Percentiles rank a stretch among this genome's conserved stretches.
These are phyloP conservation scores for Colletotrichum sp. DNA, from an alignment of 2,329 filamentous ascomycete genomes.

Conservation along the genomic window DNA sequence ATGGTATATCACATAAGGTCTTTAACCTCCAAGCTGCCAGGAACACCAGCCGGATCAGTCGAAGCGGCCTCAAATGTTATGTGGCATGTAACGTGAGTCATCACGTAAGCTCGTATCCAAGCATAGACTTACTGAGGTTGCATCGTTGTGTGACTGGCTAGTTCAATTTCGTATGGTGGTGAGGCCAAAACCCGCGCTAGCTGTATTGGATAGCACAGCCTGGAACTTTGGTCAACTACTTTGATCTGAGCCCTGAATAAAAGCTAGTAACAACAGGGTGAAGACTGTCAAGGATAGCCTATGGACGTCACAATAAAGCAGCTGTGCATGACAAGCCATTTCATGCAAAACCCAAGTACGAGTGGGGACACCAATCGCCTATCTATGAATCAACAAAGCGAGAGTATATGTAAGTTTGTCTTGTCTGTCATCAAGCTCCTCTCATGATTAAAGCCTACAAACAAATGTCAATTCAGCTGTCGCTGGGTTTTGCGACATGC, in stretches of 20 bases:
- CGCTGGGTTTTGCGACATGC: background rate
- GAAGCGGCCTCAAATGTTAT: background rate
- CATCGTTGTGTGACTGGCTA: background rate
- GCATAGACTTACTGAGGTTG: background rate
- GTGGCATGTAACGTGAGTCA: background rate
- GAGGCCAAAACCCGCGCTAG: background rate
- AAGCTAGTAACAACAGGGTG: background rate
- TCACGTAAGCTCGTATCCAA: background rate
- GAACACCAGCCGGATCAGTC: background rate
- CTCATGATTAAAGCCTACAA: background rate
- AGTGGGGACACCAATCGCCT: background rate
- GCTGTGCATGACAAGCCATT: fast-evolving
- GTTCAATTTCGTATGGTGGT: background rate
- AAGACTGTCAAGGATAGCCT: fast-evolving
- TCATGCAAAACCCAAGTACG: background rate
- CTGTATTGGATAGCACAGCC: background rate
- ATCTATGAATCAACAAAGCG: background rate
- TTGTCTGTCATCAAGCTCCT: background rate
- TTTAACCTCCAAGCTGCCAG: background rate
- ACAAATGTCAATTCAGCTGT: fast-evolving
- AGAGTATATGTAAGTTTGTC: background rate
- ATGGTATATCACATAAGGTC: background rate
- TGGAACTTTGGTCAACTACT: background rate
- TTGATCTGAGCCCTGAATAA: fast-evolving
- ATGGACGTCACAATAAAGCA: background rate